Conservation (phyloP, 169 alveolate genomes). For the Plasmodium fragile region DNA sequence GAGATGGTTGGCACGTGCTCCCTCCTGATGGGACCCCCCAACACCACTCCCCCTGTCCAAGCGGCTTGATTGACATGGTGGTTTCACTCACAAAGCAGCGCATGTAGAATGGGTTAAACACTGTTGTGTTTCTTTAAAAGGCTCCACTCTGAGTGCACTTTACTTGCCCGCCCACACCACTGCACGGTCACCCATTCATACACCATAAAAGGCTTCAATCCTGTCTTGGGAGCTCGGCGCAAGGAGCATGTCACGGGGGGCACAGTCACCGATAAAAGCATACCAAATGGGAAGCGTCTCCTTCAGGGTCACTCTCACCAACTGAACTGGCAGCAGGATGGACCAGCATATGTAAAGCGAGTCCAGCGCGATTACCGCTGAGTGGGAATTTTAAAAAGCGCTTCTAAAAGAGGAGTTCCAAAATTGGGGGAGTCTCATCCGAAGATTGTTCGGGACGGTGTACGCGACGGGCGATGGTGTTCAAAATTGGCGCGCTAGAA, state of each 20-base stretch:
- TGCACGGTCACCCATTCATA: background rate
- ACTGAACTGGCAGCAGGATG: background rate
- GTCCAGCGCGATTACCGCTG: background rate
- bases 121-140: background rate
- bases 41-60: background rate
- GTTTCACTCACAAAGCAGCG: background rate
- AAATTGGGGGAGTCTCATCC: background rate
- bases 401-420: background rate
- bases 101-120: background rate
- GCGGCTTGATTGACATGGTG: background rate
- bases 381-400: background rate
- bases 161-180: background rate
- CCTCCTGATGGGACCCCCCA: background rate
- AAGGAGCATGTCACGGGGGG: background rate
- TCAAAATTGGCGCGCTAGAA: background rate
- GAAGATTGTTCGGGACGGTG: background rate
- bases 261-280: background rate
- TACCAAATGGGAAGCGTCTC: background rate
- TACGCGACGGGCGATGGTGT: background rate
- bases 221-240: background rate
- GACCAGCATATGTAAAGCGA: background rate
- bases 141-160: background rate
- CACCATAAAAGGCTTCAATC: background rate
- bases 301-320: background rate
- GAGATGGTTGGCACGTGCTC: background rate